Evolutionary conservation across 2,329 filamentous ascomycete species (phyloP).

Genomic region (Aulographum hederae): DNA sequence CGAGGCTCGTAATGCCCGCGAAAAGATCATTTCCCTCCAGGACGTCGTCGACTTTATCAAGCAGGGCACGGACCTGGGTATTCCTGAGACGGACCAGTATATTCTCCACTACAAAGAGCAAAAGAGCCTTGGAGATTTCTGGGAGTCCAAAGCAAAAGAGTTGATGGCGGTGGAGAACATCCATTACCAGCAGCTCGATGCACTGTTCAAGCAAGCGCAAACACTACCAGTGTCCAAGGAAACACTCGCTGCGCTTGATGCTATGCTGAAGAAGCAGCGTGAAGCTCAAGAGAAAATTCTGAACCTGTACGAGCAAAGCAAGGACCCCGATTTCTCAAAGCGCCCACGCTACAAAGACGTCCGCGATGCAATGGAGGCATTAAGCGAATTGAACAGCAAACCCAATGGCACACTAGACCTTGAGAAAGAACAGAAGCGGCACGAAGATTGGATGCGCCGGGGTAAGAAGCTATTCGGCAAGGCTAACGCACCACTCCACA

Average conservation of each 20-base stretch:
- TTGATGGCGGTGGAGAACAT: conserved; percentile 81
- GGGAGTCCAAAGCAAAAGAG: conserved; percentile 87
- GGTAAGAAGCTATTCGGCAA: conserved; percentile 98
- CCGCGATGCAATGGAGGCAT: conserved; percentile 69
- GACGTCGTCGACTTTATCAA: conserved; percentile 67
- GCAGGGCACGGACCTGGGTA: conserved; percentile 57
- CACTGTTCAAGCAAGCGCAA: conserved; percentile 67
- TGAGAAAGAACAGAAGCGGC: conserved; percentile 82
- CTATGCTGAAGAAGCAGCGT: conserved; percentile 86
- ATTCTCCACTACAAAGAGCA: conserved; percentile 61
- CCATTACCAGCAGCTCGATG: conserved; percentile 88
- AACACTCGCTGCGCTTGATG: conserved; percentile 67
- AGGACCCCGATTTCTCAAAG: conserved; percentile 54
- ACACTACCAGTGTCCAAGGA: conserved; percentile 65
- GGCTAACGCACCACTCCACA: conserved; percentile 90
- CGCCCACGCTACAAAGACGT: conserved; percentile 80
- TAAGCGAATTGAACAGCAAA: conserved; percentile 84
- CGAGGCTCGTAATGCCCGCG: conserved; percentile 37
- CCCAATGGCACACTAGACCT: conserved; percentile 80
- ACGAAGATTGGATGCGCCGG: conserved; percentile 98
- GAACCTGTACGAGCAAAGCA: conserved; percentile 61
- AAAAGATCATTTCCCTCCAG: conserved; percentile 43
- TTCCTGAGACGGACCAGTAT: conserved; percentile 65
- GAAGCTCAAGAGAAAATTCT: conserved; percentile 83
- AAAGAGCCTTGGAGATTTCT: conserved; percentile 57